phyloP scores from a whole-genome alignment of 768 basidiomycete species.

The Epithele typhae region DNA sequence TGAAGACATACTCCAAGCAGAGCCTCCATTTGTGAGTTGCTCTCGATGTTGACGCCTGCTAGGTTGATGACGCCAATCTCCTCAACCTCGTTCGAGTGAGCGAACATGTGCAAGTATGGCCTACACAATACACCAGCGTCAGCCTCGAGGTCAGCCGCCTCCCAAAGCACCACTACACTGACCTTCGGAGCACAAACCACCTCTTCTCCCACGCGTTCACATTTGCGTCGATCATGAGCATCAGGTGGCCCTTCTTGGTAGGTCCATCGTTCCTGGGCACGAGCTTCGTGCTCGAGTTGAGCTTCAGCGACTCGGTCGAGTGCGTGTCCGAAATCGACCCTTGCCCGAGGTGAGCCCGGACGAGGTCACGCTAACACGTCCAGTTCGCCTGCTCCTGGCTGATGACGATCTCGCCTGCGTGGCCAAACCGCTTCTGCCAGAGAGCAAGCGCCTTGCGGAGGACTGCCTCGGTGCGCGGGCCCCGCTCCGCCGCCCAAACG shows the following conservation, averaged over 20 bases:
- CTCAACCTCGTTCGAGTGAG: slow-evolving; percentile 78
- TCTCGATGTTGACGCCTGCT: slow-evolving; percentile 78
- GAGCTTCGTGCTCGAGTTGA: slow-evolving; percentile 68
- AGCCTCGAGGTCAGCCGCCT: not conserved
- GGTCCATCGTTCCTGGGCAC: slow-evolving; percentile 70
- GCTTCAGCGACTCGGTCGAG: slow-evolving; percentile 53
- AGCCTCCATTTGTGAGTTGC: slow-evolving; percentile 82
- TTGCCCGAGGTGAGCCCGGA: too few species aligned
- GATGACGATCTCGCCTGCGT: slow-evolving; percentile 74
- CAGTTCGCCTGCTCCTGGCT: slow-evolving; percentile 64
- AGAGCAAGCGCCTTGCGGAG: slow-evolving; percentile 64
- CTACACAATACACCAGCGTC: slow-evolving; percentile 38
- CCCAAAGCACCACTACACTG: not conserved
- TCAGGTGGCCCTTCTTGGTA: slow-evolving; percentile 81
- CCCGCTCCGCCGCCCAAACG: slow-evolving; percentile 46
- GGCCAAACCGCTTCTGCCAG: slow-evolving; percentile 84
- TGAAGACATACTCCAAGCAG: slow-evolving; percentile 67
- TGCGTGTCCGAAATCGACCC: slow-evolving; percentile 29
- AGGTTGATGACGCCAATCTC: slow-evolving; percentile 83
- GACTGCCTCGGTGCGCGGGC: slow-evolving; percentile 42
- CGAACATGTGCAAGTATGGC: slow-evolving; percentile 87
- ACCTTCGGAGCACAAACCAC: slow-evolving; percentile 90
- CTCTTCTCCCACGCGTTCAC: slow-evolving; percentile 77
- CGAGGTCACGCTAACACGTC: slow-evolving; percentile 34
- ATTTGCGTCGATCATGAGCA: slow-evolving; percentile 77